A percentile compares a stretch with the other conserved stretches of the same genome.
Conservation (phyloP, 176 grass and related monocot genomes). For the Oryza australiensis region DNA sequence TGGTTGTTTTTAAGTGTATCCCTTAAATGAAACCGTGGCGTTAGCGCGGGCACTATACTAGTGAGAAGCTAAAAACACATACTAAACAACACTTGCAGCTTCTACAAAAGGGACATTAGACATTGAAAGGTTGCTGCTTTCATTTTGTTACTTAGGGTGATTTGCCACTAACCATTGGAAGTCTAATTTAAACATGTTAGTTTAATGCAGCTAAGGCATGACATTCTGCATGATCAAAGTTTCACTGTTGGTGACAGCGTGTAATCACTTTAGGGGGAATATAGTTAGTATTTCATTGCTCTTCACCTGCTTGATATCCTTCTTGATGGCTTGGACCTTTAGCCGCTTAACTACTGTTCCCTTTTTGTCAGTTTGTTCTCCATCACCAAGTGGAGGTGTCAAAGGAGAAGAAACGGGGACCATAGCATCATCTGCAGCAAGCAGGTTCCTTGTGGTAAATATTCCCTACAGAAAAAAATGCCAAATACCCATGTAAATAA, state of each 20-base stretch:
- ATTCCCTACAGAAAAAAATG: constrained; percentile 52
- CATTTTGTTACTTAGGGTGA: neutral
- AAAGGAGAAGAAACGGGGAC: constrained; percentile 87
- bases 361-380: constrained; percentile 47
- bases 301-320: constrained; percentile 75
- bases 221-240: neutral
- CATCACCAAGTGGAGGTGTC: constrained; percentile 47
- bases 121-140: neutral
- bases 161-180: neutral
- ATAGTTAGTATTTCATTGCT: neutral
- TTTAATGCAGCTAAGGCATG: neutral
- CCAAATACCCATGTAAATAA: constrained; percentile 20
- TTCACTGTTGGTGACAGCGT: neutral
- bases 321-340: constrained; percentile 86
- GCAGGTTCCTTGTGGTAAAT: constrained; percentile 62
- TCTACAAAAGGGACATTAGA: neutral
- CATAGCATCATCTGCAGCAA: constrained; percentile 67
- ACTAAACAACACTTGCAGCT: no score
- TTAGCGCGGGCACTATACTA: no score
- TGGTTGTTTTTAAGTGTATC: no score
- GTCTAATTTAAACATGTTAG: neutral
- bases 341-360: constrained; percentile 40
- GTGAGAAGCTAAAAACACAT: no score
- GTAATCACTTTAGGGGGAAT: neutral
- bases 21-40: no score